These are phyloP conservation scores for Xanthoconium separans DNA, from an alignment of 1,284 basidiomycete species.

Conservation along the genomic window DNA sequence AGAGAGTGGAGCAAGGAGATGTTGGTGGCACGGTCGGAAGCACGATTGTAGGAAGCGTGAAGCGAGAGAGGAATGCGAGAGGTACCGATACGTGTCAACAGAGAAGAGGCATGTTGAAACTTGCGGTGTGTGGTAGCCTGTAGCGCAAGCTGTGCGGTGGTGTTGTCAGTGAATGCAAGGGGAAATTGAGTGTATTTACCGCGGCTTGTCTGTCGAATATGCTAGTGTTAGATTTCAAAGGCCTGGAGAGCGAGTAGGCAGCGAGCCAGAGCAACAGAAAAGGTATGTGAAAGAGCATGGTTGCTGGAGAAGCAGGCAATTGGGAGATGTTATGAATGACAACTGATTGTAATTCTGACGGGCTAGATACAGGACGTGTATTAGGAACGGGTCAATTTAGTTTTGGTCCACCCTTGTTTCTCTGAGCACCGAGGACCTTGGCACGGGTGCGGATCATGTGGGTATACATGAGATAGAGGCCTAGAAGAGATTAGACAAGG, in stretches of 20 bases:
- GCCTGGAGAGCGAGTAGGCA: slow-evolving; percentile 9
- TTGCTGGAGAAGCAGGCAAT: not conserved
- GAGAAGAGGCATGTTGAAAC: slow-evolving; percentile 18
- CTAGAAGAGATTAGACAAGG: slow-evolving; percentile 6
- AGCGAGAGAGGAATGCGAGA: slow-evolving; percentile 18
- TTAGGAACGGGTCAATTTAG: slow-evolving; percentile 10
- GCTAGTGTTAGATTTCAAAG: slow-evolving; percentile 4
- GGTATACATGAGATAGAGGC: slow-evolving; percentile 82
- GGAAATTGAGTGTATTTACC: slow-evolving; percentile 6
- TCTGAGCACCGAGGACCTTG: slow-evolving; percentile 62
- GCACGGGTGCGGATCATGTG: slow-evolving; percentile 87
- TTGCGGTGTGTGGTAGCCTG: slow-evolving; percentile 16
- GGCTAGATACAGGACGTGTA: not conserved
- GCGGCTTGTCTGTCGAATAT: slow-evolving; percentile 5
- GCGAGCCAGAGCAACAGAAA: slow-evolving; percentile 15
- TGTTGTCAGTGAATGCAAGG: slow-evolving; percentile 1
- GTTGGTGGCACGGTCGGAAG: slow-evolving; percentile 19
- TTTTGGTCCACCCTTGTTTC: slow-evolving; percentile 23
- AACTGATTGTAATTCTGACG: slow-evolving; percentile 7
- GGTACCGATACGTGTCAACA: slow-evolving; percentile 12
- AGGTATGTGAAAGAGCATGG: slow-evolving; percentile 12
- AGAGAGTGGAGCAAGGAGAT: not conserved
- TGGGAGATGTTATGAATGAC: slow-evolving; percentile 1
- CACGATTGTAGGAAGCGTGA: slow-evolving; percentile 14
- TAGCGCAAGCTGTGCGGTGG: slow-evolving; percentile 12